Base-by-base conservation (phyloP, 148 eudicot species). In the Cornus florida region DNA sequence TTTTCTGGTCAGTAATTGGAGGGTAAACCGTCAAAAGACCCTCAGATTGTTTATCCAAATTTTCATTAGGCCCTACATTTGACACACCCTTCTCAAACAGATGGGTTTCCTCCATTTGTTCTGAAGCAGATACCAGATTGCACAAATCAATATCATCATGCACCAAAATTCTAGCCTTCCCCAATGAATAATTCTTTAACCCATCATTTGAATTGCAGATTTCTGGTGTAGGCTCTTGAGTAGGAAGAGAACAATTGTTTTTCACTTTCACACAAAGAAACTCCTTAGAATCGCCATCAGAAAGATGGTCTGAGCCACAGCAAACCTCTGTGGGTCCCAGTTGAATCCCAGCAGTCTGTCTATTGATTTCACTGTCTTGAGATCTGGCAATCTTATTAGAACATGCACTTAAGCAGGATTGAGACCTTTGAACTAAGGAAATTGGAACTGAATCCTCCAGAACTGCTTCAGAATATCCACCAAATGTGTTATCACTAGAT, bases 331-430 rank as follows among this genome's bases (percentile, higher is more conserved):
- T 71, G 70, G 70, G 77, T 72, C 71, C 80, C 46, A 74, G 75
- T 59, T 84, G 72, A 68, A 73, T 69, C 31, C 59, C 74, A 77
- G 65, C 69, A 48, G 20, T 67, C 85, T 76, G 77, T 46, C 74
- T 46, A 73, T 73, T 68, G 24, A 56, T 64, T 72, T 75, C 71
- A 74, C 77, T 74, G 67, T 77, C 84, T 67, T 75, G 75, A 59
- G 62, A 28, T 69, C 71, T 82, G 69, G 38, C 9, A 33, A 70
- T 77, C 77, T 85, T 84, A 71, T 74, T 74, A 35, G 87, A 71
- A 85, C 79, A 86, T 83, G 73, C 82, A 79, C 82, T 80, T 76
- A 82, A 41, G 68, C 39, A 20, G 56, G 80, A 76, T n/a, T 62
- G 35, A 76, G 90, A 78, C 65, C 67, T 76, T 76, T 70, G 80